Base-by-base conservation (phyloP, 176 grass and related monocot species). In the Ananas comosus region DNA sequence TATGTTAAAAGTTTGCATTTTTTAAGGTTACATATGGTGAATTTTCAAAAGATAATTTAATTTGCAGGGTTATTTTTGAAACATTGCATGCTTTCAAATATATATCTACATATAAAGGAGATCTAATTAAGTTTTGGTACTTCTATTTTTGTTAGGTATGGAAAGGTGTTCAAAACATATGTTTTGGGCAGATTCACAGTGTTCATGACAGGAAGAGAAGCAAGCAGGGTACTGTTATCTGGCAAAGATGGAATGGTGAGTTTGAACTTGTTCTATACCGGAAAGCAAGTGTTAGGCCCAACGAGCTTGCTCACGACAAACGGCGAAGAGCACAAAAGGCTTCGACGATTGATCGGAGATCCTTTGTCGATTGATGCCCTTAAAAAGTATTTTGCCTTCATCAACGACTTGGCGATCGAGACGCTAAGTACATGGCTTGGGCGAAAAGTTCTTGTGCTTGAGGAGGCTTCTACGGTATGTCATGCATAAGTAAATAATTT, bases 91-190 rank as follows among this genome's bases (percentile, higher is more conserved):
- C 1, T 1, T 24, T 24, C 23, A 24, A 24, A 24, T 24, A 24
- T 24, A 24, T 24, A 24, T 24, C 23, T 24, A 24, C 23, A 24
- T 24, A 24, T 24, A 24, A 24, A 24, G 23, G 23, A 24, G 23
- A 24, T 24, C 23, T 24, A 24, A 24, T 24, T 24, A 48, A 19
- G 53, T 14, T 54, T 14, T 10, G 0, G 12, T 54, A 14, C 51
- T 54, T 10, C 51, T 54, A 10, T 54, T 54, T 54, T 54, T 54
- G 4, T 74, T 58, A 89, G 86, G 24, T 86, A 75, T 58, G 88
- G 88, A 57, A 91, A 83, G 70, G 88, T 91, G 74, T 91, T 91
- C 83, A 91, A 91, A 74, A 91, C 83, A 51, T 80, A 73, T 22
- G 78, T 91, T 23, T 64, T 86, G 70, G 88, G 88, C 0, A 70